Evolutionary conservation across 2,329 filamentous ascomycete genomes (phyloP).

Genomic region (Penicillium expansum): DNA sequence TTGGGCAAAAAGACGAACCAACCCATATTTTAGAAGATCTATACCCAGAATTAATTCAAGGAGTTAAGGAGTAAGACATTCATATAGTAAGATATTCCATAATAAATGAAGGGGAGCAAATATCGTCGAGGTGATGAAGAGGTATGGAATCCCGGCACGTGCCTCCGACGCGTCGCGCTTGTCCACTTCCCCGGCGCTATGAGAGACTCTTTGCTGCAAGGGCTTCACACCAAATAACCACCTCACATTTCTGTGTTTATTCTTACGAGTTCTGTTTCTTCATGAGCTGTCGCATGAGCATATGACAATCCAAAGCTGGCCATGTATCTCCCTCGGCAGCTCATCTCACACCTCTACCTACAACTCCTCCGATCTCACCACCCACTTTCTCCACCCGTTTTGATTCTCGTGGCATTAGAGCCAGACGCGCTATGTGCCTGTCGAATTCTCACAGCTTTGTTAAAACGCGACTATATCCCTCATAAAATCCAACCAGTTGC

Average conservation of each 20-base stretch:
- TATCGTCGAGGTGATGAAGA: slow-evolving; percentile 23
- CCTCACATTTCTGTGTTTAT: slow-evolving; percentile 6
- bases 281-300: slow-evolving; percentile 20
- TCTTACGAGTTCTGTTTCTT: slow-evolving; percentile 19
- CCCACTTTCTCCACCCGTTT: slow-evolving; percentile 83
- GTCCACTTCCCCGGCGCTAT: slow-evolving; percentile 13
- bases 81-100: not conserved
- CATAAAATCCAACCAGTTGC: slow-evolving; percentile 96
- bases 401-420: slow-evolving; percentile 89
- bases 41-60: not conserved
- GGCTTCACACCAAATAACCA: slow-evolving; percentile 16
- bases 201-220: slow-evolving; percentile 11
- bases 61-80: not conserved
- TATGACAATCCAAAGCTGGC: slow-evolving; percentile 22
- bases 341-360: slow-evolving; percentile 87
- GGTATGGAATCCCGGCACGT: slow-evolving; percentile 28
- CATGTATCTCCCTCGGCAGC: slow-evolving; percentile 92
- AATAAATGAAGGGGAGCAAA: slow-evolving; percentile 1
- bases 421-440: slow-evolving; percentile 94
- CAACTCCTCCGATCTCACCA: slow-evolving; percentile 84
- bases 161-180: slow-evolving; percentile 28
- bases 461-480: slow-evolving; percentile 95
- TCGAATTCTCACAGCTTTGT: slow-evolving; percentile 85
- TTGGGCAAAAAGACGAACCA: not conserved
- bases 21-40: not conserved